Conservation (phyloP, 768 basidiomycete genomes). For the Cubamyces sp. region DNA sequence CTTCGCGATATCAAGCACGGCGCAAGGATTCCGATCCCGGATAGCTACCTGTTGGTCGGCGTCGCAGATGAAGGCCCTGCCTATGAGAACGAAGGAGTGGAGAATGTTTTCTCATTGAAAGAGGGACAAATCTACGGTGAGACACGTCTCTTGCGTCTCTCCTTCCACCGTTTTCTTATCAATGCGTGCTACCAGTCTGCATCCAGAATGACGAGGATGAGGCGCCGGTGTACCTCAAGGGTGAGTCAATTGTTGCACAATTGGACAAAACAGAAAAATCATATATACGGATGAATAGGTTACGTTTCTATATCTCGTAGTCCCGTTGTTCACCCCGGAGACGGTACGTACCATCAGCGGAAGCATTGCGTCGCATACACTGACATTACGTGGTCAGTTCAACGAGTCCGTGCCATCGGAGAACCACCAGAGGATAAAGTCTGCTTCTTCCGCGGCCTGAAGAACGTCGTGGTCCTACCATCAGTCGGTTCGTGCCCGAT, state of each 20-base stretch:
- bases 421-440: conserved; percentile 58
- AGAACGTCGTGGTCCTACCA: conserved; percentile 75
- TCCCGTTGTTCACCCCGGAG: conserved; percentile 78
- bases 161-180: background rate
- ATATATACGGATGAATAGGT: conserved; percentile 7
- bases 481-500: conserved; percentile 50
- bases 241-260: conserved; percentile 43
- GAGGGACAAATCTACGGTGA: conserved; percentile 71
- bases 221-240: conserved; percentile 59
- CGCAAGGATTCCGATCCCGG: conserved; percentile 73
- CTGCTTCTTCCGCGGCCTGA: conserved; percentile 62
- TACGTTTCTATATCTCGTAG: conserved; percentile 58
- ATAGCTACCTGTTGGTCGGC: conserved; percentile 74
- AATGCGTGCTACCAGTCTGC: conserved; percentile 48
- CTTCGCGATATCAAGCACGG: conserved; percentile 75
- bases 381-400: conserved; percentile 47
- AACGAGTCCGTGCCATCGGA: conserved; percentile 73
- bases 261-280: too few species aligned
- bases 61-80: conserved; percentile 83
- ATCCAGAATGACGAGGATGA: conserved; percentile 54
- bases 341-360: conserved; percentile 46
- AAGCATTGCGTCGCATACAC: background rate
- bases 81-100: conserved; percentile 51
- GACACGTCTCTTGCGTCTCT: conserved; percentile 20
- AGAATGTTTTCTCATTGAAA: conserved; percentile 57